phyloP scores from a whole-genome alignment of 2,329 filamentous ascomycete genomes.

The Talaromyces funiculosus region DNA sequence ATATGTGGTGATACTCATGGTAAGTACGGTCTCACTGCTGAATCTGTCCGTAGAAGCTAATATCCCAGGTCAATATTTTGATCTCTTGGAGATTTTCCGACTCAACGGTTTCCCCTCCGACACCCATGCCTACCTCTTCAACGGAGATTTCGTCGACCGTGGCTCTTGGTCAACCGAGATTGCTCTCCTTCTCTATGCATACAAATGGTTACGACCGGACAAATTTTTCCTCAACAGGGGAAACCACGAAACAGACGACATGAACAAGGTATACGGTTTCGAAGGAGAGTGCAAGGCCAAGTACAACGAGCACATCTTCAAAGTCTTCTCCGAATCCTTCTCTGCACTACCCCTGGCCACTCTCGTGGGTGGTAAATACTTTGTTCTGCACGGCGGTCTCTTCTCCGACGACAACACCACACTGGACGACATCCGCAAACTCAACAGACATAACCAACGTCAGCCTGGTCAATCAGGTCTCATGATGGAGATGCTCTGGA shows the following conservation, averaged over 20 bases:
- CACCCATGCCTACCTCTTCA: slow-evolving; percentile 92
- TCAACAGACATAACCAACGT: slow-evolving; percentile 82
- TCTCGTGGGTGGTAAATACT: slow-evolving; percentile 81
- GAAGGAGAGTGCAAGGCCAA: slow-evolving; percentile 98
- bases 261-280: slow-evolving; percentile 98
- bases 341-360: slow-evolving; percentile 89
- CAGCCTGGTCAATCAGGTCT: slow-evolving; percentile 89
- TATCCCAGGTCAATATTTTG: slow-evolving; percentile 80
- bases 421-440: slow-evolving; percentile 86
- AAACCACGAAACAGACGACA: slow-evolving; percentile 98
- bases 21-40: slow-evolving; percentile 34
- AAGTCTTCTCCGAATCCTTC: slow-evolving; percentile 96
- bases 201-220: slow-evolving; percentile 88
- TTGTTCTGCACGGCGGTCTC: slow-evolving; percentile 88
- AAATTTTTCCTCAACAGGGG: slow-evolving; percentile 94
- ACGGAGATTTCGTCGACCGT: slow-evolving; percentile 96
- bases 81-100: slow-evolving; percentile 92
- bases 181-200: slow-evolving; percentile 84
- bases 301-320: slow-evolving; percentile 94
- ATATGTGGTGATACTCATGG: slow-evolving; percentile 97
- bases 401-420: slow-evolving; percentile 92
- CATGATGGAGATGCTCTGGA: slow-evolving; percentile 99
- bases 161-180: slow-evolving; percentile 99
- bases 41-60: background rate
- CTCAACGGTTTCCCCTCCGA: slow-evolving; percentile 80